A percentile compares a stretch with the other conserved stretches of the same genome.
These are phyloP conservation scores for Wickerhamiella cacticola DNA, from an alignment of 805 yeast genomes.

Conservation along the genomic window DNA sequence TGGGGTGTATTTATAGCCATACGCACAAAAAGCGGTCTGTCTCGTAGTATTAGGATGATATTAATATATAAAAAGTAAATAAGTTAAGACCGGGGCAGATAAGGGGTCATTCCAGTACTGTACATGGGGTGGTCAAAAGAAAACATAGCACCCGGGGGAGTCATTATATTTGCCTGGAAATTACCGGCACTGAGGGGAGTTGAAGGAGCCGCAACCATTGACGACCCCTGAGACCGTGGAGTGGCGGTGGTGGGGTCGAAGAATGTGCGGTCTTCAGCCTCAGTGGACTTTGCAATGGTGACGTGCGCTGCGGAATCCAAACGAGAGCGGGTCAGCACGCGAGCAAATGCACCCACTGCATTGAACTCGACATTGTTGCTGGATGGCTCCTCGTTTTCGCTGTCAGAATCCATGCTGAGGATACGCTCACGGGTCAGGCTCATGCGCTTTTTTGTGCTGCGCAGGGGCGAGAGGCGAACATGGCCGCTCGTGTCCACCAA, in stretches of 20 bases:
- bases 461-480: constrained; percentile 9
- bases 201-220: constrained; percentile 7
- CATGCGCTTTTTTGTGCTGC: background rate
- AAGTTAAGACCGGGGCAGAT: constrained; percentile 17
- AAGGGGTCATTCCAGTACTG: constrained; percentile 24
- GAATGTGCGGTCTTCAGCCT: background rate
- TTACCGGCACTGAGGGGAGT: constrained; percentile 11
- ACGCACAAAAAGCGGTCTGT: no score
- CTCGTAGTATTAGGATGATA: background rate
- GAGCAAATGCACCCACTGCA: constrained; percentile 23
- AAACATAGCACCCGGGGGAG: constrained; percentile 23
- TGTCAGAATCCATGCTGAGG: constrained; percentile 14
- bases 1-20: no score
- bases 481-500: constrained; percentile 10
- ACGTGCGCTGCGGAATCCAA: constrained; percentile 9
- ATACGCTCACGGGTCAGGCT: constrained; percentile 2
- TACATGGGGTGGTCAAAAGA: constrained; percentile 18
- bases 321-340: constrained; percentile 18
- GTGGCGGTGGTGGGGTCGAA: background rate
- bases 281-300: background rate
- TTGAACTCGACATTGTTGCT: constrained; percentile 13
- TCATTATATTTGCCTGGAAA: constrained; percentile 14
- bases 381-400: constrained; percentile 9
- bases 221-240: constrained; percentile 7
- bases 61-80: background rate